Evolutionary conservation across 164 flowering plant genomes (phyloP).

Genomic region (Platanus orientalis): DNA sequence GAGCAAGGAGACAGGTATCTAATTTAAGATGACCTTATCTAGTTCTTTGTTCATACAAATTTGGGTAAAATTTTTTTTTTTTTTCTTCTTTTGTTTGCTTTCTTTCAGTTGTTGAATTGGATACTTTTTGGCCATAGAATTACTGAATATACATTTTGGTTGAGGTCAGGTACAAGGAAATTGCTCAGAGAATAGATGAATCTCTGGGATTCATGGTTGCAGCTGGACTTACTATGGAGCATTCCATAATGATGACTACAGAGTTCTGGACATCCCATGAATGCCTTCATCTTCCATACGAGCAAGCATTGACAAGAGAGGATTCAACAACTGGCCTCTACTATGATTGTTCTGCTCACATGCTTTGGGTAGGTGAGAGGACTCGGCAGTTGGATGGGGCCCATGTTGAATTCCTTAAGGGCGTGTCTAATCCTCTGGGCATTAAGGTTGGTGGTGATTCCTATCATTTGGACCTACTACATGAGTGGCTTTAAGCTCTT

Average conservation of each 20-base stretch:
- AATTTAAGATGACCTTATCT: neutral
- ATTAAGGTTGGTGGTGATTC: neutral
- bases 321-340: conserved; percentile 27
- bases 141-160: neutral
- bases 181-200: conserved; percentile 26
- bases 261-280: conserved; percentile 33
- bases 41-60: neutral
- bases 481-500: neutral
- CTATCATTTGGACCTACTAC: neutral
- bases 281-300: conserved; percentile 29
- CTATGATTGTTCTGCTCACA: conserved; percentile 33
- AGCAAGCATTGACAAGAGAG: conserved; percentile 27
- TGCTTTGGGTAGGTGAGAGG: conserved; percentile 31
- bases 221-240: conserved; percentile 23
- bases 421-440: conserved; percentile 30
- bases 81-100: no score
- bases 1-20: conserved; percentile 29
- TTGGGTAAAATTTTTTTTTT: neutral
- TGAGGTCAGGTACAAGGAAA: conserved; percentile 21
- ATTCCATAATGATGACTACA: conserved; percentile 26
- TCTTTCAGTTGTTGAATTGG: neutral
- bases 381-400: conserved; percentile 32
- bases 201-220: conserved; percentile 34
- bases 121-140: neutral
- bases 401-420: conserved; percentile 31